These are phyloP conservation scores for Wickerhamiella siamensis DNA, from an alignment of 805 yeast genomes.

Conservation along the genomic window DNA sequence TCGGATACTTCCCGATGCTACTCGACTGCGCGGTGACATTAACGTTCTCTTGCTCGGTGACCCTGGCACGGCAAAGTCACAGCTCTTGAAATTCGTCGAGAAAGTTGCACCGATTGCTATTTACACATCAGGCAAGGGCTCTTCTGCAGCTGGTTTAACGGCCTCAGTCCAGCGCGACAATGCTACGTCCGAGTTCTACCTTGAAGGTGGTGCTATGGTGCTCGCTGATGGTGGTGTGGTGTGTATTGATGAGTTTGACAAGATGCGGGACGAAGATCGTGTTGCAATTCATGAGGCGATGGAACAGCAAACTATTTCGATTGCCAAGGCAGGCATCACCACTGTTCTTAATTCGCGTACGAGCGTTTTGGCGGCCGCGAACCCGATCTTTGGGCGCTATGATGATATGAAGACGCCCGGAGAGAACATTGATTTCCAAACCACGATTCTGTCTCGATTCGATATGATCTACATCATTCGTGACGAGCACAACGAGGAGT, in stretches of 20 bases:
- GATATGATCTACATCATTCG: slow-evolving; percentile 97
- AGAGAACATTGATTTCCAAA: slow-evolving; percentile 94
- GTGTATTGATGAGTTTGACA: slow-evolving; percentile 97
- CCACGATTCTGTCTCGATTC: slow-evolving; percentile 90
- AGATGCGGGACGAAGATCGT: slow-evolving; percentile 97
- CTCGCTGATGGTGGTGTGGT: slow-evolving; percentile 98
- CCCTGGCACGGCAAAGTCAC: slow-evolving; percentile 99
- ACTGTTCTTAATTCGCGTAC: slow-evolving; percentile 94
- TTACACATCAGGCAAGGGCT: slow-evolving; percentile 97
- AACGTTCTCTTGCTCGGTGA: slow-evolving; percentile 89
- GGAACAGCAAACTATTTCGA: slow-evolving; percentile 98
- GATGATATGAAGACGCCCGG: slow-evolving; percentile 95
- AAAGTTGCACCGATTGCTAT: slow-evolving; percentile 89
- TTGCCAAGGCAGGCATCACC: slow-evolving; percentile 98
- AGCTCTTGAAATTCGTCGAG: slow-evolving; percentile 85
- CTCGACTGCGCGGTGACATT: slow-evolving; percentile 93
- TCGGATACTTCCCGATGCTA: slow-evolving; percentile 84
- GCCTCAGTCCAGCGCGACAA: slow-evolving; percentile 94
- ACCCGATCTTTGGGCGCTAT: slow-evolving; percentile 92
- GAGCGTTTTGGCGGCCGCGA: slow-evolving; percentile 93
- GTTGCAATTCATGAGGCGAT: slow-evolving; percentile 99
- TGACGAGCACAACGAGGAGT: slow-evolving; percentile 76
- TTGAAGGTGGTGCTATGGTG: slow-evolving; percentile 99
- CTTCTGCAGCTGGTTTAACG: slow-evolving; percentile 98
- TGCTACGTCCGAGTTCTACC: slow-evolving; percentile 69